phyloP scores from a whole-genome alignment of 2,329 filamentous ascomycete species.

The Colletotrichum simmondsii region DNA sequence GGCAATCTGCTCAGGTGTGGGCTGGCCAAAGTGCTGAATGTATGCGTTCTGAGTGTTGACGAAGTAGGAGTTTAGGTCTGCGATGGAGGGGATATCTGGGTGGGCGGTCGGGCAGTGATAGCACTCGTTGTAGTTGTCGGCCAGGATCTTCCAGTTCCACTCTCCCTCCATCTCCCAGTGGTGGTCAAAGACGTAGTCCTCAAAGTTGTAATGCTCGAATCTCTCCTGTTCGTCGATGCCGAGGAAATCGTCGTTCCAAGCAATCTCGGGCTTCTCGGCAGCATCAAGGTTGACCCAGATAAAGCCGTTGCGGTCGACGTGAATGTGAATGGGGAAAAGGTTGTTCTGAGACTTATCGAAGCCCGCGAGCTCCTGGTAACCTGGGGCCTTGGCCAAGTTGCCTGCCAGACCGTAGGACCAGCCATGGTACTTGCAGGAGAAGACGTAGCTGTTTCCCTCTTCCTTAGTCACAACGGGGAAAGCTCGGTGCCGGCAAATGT shows the following conservation, averaged over 20 bases:
- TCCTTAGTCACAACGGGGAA: conserved; percentile 66
- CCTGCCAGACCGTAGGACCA: conserved; percentile 71
- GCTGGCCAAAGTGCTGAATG: conserved; percentile 61
- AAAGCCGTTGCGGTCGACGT: conserved; percentile 64
- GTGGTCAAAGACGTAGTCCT: conserved; percentile 67
- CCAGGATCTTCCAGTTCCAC: conserved; percentile 70
- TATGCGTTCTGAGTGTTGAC: conserved; percentile 59
- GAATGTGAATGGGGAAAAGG: conserved; percentile 65
- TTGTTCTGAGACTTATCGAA: conserved; percentile 68
- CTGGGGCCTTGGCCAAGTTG: conserved; percentile 68
- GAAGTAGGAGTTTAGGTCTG: conserved; percentile 66
- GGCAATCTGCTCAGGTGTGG: conserved; percentile 59
- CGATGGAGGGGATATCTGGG: conserved; percentile 66
- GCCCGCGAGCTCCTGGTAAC: conserved; percentile 64
- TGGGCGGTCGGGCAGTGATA: conserved; percentile 72
- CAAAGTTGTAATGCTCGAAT: conserved; percentile 58
- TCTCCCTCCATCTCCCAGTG: conserved; percentile 66
- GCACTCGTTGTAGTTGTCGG: conserved; percentile 75
- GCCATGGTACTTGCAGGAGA: conserved; percentile 71
- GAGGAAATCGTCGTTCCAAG: conserved; percentile 64
- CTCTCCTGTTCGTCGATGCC: conserved; percentile 57
- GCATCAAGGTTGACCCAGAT: conserved; percentile 69
- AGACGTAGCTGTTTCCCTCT: conserved; percentile 60
- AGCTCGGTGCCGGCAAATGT: conserved; percentile 70
- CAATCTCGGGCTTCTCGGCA: conserved; percentile 52